Base-by-base conservation (phyloP, 805 yeast species). In the Candida qinlingensis region DNA sequence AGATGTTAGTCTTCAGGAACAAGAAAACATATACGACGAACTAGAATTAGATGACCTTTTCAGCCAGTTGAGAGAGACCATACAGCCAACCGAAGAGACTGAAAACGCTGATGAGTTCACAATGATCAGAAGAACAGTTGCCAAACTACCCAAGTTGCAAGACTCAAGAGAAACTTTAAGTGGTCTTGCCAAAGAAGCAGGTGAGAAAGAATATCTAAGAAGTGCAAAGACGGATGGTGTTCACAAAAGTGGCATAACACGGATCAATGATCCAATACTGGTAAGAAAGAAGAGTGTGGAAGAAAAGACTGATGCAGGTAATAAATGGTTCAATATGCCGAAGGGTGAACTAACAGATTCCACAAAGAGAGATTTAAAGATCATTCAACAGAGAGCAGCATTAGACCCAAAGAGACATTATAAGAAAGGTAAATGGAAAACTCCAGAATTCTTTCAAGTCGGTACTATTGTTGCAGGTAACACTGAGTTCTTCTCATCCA, bases 361-460 rank as follows among this genome's bases (percentile, higher is more conserved):
- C 30, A 63, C 87, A 25, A 85, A 85, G 60, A 75, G 96, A 50
- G 98, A 94, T 64, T 63, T 94, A 57, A 72, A 81, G 60, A 69
- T 94, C 12, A 73, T 94, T 51, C 83, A 88, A 61, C 87, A 92
- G 70, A 81, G 99, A 67, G 85, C 86, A 48, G 96, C 90, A 8
- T 74, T 94, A 53, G 98, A 94, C 63, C 98, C 97, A 7, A 94
- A 94, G 69, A 79, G 97, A 58, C 96, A 89, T 68, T 94, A 94
- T 69, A 89, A 87, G 68, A 88, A 87, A 64, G 94, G 85, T 50
- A 81, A 81, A 52, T 85, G 90, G 85, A 75, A 74, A 44, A 74
- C 76, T 7, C 92, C 96, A 41, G 87, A 86, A 59, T 80, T 74
- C 55, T 90, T 94, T 64, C 94, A 92, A 50, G 78, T 87, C 57